Percentiles rank a stretch among this genome's conserved stretches.
Conservation (phyloP, 768 basidiomycete genomes). For the Tulasnella sp. region DNA sequence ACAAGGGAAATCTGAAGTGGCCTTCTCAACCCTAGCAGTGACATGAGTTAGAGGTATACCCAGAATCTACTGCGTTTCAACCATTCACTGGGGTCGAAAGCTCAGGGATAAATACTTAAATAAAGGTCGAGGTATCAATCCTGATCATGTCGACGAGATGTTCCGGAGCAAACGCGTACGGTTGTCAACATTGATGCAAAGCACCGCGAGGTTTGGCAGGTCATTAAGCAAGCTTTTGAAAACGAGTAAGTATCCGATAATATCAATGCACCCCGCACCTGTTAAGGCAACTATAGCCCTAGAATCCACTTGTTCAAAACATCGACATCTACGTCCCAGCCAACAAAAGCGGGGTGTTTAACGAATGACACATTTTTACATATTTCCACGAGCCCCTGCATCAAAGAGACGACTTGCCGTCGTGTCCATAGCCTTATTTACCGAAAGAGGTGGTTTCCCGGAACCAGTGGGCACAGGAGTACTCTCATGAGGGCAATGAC, state of each 20-base stretch:
- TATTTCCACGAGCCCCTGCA: conserved; percentile 39
- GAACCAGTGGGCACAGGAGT: conserved; percentile 50
- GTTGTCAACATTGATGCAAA: conserved; percentile 64
- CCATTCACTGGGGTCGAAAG: conserved; percentile 73
- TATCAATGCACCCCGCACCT: too few relatives aligned
- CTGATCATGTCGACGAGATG: conserved; percentile 62
- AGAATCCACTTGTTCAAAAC: conserved; percentile 48
- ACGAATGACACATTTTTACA: conserved; percentile 32
- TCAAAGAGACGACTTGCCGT: conserved; percentile 46
- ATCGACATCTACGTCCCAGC: conserved; percentile 67
- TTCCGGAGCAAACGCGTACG: conserved; percentile 73
- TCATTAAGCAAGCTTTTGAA: conserved; percentile 37
- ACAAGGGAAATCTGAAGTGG: conserved; percentile 33
- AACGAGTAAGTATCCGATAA: not conserved
- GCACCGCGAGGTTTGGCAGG: conserved; percentile 39
- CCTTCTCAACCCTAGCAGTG: conserved; percentile 37
- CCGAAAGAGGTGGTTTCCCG: conserved; percentile 46
- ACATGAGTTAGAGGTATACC: conserved; percentile 43
- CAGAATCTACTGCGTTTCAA: conserved; percentile 33
- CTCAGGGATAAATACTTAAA: conserved; percentile 51
- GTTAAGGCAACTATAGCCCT: too few relatives aligned
- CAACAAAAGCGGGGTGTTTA: conserved; percentile 41
- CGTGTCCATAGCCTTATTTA: conserved; percentile 40
- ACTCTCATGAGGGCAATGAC: conserved; percentile 58
- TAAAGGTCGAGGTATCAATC: conserved; percentile 34